Base-by-base conservation (phyloP, 371 early-diverging fungal species). In the Thermomucor indicae-seudaticae region DNA sequence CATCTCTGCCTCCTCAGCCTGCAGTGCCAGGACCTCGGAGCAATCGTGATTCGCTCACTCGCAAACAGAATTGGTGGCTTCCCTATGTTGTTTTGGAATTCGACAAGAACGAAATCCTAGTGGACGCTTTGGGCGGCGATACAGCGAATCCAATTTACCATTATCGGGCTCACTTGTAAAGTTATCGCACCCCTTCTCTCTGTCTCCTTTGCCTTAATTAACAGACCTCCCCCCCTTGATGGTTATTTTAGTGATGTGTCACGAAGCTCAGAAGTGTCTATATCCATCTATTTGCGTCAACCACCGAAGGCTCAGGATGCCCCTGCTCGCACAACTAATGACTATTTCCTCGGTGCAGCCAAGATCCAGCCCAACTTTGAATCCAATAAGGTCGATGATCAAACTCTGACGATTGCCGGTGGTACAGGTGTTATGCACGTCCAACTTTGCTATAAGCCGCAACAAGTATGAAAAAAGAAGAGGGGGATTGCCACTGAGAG, bases 31-130 rank as follows among this genome's bases (percentile, higher is more conserved):
- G 19, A 16, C 16, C 20, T 46, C 51, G 53, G 40, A 68, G 65
- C 53, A 83, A 79, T 53, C 81, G 83, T 57, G 86, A 89, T 49
- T 84, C 86, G 8, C 70, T 83, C 12, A 81, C 78, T 57, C 83
- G 85, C 58, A 89, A 84, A 56, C 83, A 83, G 27, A 71, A 77
- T 37, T 84, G 88, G 77, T 84, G 86, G 83, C 57, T 91, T 22
- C 95, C 93, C 4, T 95, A 92, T 58, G 85, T 85, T 19, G 93
- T 95, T 7, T 67, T 93, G 23, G 94, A 93, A 70, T 93, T 94
- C 56, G 96, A 95, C 73, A 91, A 91, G 81, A 93, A 93, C 65
- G 93, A 95, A 68, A 78, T 91, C 30, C 74, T 91, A 47, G 89
- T 91, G 23, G 83, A 89, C 59, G 87, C 91, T 14, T 66, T 86